Base-by-base conservation (phyloP, 495 filamentous ascomycete genomes). In the Penicillium nucicola region DNA sequence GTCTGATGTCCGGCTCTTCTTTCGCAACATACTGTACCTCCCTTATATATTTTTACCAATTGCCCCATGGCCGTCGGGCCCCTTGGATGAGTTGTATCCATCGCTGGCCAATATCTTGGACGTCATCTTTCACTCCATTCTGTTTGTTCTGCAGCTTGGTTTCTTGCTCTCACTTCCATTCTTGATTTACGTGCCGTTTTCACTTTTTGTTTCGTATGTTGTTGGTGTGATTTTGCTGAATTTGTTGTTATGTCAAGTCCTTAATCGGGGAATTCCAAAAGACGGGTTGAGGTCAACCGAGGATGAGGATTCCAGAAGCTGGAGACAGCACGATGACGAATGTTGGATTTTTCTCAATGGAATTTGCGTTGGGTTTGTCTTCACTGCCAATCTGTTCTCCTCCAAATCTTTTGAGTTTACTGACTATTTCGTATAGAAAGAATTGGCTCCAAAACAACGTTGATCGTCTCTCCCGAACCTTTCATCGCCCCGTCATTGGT, bases 301-400 rank as follows among this genome's bases (percentile, higher is more conserved):
- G 6, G 41, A 43, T 7, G 41, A 43, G 1, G 13, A 43, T 3
- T 28, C 41, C 0, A 3, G 23, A 43, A 8, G 15, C 11, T 43
- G 41, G 41, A 8, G 14, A 31, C 37, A 52, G n/a, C 59, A 69
- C 52, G 55, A 58, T 18, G 67, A 82, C 52, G 87, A 90, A 62
- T 75, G 82, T 35, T 90, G 87, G 87, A 76, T 90, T 19, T 90
- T 86, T 61, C 66, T 90, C 55, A 89, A 89, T 57, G 86, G 86
- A 11, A 83, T 86, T 25, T 72, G 79, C 17, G 79, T 77, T 31
- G 79, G 85, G 82, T 77, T 72, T 44, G 65, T 31, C 55, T 46
- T 18, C 30, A n/a, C n/a, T n/a, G n/a, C n/a, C n/a, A n/a, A n/a
- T n/a, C n/a, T n/a, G n/a, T n/a, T n/a, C n/a, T n/a, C n/a, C n/a